Evolutionary conservation across 768 basidiomycete species (phyloP).

Genomic region (Boletus pseudo-olivaceus): DNA sequence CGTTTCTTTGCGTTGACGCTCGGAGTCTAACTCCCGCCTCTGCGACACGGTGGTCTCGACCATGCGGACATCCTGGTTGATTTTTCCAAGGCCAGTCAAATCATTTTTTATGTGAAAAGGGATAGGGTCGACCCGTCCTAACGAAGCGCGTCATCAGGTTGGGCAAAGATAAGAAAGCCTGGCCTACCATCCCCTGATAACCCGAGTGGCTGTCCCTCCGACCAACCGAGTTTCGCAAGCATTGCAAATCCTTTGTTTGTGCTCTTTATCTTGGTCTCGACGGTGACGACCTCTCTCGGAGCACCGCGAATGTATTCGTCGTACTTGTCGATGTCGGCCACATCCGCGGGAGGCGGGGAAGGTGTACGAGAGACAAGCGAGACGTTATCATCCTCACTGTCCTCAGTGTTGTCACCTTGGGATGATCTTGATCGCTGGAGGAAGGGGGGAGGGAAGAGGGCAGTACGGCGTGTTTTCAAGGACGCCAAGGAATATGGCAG

Average conservation of each 20-base stretch:
- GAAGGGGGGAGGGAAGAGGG: slow-evolving; percentile 45
- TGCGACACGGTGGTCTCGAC: slow-evolving; percentile 84
- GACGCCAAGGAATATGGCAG: slow-evolving; percentile 46
- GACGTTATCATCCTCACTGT: slow-evolving; percentile 60
- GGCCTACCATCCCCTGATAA: slow-evolving; percentile 67
- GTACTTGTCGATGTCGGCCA: slow-evolving; percentile 62
- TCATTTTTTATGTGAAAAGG: slow-evolving; percentile 80
- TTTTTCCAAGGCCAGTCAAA: slow-evolving; percentile 75
- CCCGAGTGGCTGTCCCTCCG: slow-evolving; percentile 74
- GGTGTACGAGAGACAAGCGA: slow-evolving; percentile 74
- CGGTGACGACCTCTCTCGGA: slow-evolving; percentile 66
- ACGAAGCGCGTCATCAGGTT: neutral
- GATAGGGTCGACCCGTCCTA: slow-evolving; percentile 80
- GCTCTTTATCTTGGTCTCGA: slow-evolving; percentile 76
- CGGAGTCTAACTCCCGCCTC: slow-evolving; percentile 75
- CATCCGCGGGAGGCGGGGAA: slow-evolving; percentile 53
- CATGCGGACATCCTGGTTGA: slow-evolving; percentile 75
- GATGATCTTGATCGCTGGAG: slow-evolving; percentile 59
- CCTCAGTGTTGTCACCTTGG: slow-evolving; percentile 37
- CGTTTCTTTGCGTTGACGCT: slow-evolving; percentile 75
- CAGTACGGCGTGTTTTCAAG: slow-evolving; percentile 48
- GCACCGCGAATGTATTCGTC: slow-evolving; percentile 57
- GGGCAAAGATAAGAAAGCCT: neutral
- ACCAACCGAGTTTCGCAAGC: slow-evolving; percentile 81
- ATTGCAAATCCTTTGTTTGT: slow-evolving; percentile 80